These are phyloP conservation scores for Rhizopus sp. DNA, from an alignment of 371 early-diverging fungal genomes.

Conservation along the genomic window DNA sequence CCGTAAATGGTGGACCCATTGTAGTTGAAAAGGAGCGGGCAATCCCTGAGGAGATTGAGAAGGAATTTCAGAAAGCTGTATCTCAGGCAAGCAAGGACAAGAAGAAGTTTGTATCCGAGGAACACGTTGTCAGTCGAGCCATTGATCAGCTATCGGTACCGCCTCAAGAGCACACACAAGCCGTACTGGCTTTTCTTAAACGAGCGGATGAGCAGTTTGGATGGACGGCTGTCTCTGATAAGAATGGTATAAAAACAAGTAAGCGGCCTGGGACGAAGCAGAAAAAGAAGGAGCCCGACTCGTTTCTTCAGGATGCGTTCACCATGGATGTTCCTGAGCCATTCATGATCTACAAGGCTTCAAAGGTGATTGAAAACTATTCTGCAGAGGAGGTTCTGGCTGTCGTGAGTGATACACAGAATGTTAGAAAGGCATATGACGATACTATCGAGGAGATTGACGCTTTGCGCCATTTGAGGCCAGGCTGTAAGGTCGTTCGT, in stretches of 20 bases:
- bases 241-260: constrained; percentile 38
- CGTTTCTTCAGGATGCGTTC: neutral
- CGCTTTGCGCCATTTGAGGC: constrained; percentile 30
- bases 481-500: constrained; percentile 47
- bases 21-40: constrained; percentile 8
- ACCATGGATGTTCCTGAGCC: constrained; percentile 47
- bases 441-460: constrained; percentile 48
- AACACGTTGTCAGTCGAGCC: constrained; percentile 4
- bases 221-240: constrained; percentile 53
- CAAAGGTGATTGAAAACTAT: constrained; percentile 60
- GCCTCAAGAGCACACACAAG: constrained; percentile 33
- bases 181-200: constrained; percentile 32
- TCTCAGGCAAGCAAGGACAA: neutral
- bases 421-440: constrained; percentile 41
- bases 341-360: constrained; percentile 53
- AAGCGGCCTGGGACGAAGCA: constrained; percentile 39
- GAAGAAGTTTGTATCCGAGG: constrained; percentile 6
- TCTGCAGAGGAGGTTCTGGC: constrained; percentile 59
- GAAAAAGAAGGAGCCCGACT: constrained; percentile 4
- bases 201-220: constrained; percentile 46
- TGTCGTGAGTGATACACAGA: constrained; percentile 49
- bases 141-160: constrained; percentile 17
- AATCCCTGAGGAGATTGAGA: neutral
- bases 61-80: neutral
- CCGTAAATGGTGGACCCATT: constrained; percentile 29